Evolutionary conservation across 164 flowering plant genomes (phyloP), one percentile per base, ranked within the genome.

Genomic region (Chloranthus sessilifolius): DNA sequence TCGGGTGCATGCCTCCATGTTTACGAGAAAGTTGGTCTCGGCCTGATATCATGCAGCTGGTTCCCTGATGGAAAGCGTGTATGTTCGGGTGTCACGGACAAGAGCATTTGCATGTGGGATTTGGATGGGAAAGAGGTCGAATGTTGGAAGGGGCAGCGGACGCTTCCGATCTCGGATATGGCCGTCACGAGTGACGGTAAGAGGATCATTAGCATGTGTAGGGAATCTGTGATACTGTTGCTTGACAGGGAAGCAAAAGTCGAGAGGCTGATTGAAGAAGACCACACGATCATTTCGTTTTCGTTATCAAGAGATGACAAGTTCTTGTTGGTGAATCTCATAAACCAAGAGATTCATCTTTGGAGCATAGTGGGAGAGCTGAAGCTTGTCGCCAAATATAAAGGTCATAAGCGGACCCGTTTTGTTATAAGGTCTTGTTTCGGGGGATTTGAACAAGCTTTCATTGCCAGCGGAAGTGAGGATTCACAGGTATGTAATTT

Each of bases 401-500:
- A 67, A 64, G 92, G 92, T 62, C 83, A 75, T 56, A 84, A 74
- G 56, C 80, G 80, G 35, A 34, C 71, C 20, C 77, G 88, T 22
- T 78, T 84, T 56, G 53, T 81, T 25, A 71, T 84, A 14, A 57
- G 85, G 46, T 84, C 88, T 24, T 84, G 92, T 56, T 78, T 84
- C 69, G 92, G 92, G 58, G 92, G 92, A 36, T 57, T 62, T 34
- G 72, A 73, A 17, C 71, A 84, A 70, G 68, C 75, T 33, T 84
- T 84, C 55, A 62, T 81, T 62, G 92, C 92, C 8, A 84, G 92
- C 41, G 92, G 92, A 23, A 84, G 92, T 60, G 92, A 84, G 62
- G 92, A 84, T 58, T 84, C 92, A 44, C 80, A 69, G 88, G 92
- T 84, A 73, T 25, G 52, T 16, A 20, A 22, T 28, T 35, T n/a